A percentile compares a stretch with the other conserved stretches of the same genome.
phyloP scores from a whole-genome alignment of 169 alveolate genomes.

The Eimeria zaria region DNA sequence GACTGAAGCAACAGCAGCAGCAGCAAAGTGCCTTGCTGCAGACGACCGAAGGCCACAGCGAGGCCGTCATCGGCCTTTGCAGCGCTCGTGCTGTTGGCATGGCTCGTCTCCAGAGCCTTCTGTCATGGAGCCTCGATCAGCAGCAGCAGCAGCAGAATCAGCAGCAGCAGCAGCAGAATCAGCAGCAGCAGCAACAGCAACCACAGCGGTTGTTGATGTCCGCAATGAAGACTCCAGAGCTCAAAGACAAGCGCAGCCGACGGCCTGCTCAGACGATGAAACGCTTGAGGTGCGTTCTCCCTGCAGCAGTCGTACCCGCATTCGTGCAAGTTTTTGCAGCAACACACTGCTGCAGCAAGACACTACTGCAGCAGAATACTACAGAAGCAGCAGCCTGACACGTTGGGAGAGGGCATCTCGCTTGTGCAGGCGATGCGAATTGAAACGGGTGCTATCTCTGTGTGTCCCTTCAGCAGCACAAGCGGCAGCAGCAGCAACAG shows the following conservation, averaged over 20 bases:
- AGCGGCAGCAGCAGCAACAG: slow-evolving; percentile 43
- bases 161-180: slow-evolving; percentile 60
- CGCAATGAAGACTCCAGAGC: slow-evolving; percentile 63
- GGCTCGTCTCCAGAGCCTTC: slow-evolving; percentile 26
- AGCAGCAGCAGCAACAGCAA: slow-evolving; percentile 45
- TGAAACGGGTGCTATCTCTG: not conserved
- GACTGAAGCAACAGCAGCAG: slow-evolving; percentile 39
- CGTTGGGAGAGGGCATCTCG: not conserved
- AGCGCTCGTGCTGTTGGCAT: slow-evolving; percentile 36
- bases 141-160: slow-evolving; percentile 56
- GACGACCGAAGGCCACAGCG: slow-evolving; percentile 11
- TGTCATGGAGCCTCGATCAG: slow-evolving; percentile 32
- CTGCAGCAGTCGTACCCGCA: not conserved
- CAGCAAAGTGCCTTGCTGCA: slow-evolving; percentile 54
- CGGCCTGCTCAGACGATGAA: not conserved
- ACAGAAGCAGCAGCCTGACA: not conserved
- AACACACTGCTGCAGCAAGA: not conserved
- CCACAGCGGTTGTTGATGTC: slow-evolving; percentile 31
- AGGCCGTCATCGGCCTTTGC: slow-evolving; percentile 23
- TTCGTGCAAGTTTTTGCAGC: not conserved
- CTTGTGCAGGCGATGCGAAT: not conserved
- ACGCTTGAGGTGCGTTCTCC: slow-evolving; percentile 38
- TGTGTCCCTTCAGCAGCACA: slow-evolving; percentile 63
- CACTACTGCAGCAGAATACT: not conserved
- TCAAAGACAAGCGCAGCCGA: slow-evolving; percentile 26